Percentiles rank a stretch among this genome's conserved stretches.
Evolutionary conservation across 1,284 basidiomycete genomes (phyloP).

Genomic region (Cutaneotrichosporon cyanovorans): DNA sequence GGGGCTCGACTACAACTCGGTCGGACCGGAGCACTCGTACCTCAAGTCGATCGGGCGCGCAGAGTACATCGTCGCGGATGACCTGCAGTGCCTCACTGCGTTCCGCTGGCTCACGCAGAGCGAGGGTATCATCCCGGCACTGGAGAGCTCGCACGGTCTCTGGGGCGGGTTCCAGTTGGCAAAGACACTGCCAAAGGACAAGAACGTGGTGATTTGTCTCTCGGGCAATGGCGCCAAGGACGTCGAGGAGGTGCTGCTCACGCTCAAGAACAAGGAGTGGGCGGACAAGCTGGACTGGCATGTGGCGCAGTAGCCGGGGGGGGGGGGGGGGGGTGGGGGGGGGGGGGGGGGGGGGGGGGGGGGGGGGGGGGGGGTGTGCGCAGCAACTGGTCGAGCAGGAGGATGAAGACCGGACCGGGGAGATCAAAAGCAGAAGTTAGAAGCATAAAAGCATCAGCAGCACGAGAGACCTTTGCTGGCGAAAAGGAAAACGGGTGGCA

Average conservation of each 20-base stretch:
- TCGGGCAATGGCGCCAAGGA: conserved; percentile 44
- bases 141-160: conserved; percentile 93
- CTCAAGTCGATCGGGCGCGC: conserved; percentile 89
- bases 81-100: conserved; percentile 84
- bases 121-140: conserved; percentile 95
- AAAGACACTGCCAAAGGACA: conserved; percentile 72
- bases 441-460: no score
- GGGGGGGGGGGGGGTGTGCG: no score
- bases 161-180: conserved; percentile 85
- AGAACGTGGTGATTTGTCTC: conserved; percentile 69
- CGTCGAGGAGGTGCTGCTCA: conserved; percentile 41
- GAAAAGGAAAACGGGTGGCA: no score
- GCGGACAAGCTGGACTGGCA: conserved; percentile 86
- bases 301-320: conserved; percentile 33
- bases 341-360: no score
- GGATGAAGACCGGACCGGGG: no score
- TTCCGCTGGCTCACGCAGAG: conserved; percentile 85
- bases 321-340: no score
- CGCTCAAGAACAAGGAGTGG: conserved; percentile 57
- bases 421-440: no score
- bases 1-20: conserved; percentile 53
- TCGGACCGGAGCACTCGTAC: conserved; percentile 96
- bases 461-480: no score
- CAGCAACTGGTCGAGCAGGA: no score
- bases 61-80: conserved; percentile 87